Evolutionary conservation across 257 asterid species (phyloP), one percentile per base, ranked within the genome.

Genomic region (Penstemon newberryi): DNA sequence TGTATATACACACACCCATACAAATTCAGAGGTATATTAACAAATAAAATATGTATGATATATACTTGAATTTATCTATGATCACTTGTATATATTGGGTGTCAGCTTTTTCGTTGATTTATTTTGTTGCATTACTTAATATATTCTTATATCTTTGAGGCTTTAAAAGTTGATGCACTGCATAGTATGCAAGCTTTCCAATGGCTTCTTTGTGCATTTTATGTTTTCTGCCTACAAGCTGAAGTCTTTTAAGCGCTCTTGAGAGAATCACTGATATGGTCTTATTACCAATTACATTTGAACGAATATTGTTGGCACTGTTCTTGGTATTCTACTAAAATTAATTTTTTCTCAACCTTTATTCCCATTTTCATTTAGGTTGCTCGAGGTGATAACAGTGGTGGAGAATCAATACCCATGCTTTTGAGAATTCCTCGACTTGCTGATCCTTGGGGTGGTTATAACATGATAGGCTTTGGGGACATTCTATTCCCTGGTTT

Each of bases 391-490:
- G 89, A 86, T 62, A 86, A 84, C 46, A 80, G 88, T 71, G 92
- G 99, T 70, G 99, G 97, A 79, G 99, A 94, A 82, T 89, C 99
- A 19, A 91, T 94, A 66, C 99, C 99, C 55, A 89, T 94, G 99
- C 99, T 91, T 71, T 77, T 94, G 84, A 86, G 95, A 80, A 86
- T 87, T 69, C 99, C 99, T 75, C 91, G 96, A 73, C 15, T 80
- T 54, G 82, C 80, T 72, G 99, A 94, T 78, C 99, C 99, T 73
- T 94, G 94, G 84, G 81, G 80, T 43, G 97, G 99, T 60, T 91
- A 80, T 82, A 83, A 94, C 79, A 94, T 94, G 97, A 87, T 94
- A 65, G 99, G 99, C 59, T 91, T 94, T 81, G 99, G 99, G 59
- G 99, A 94, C 77, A 91, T 94, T 70, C 84, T 94, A 58, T 91